Evolutionary conservation across 1,284 basidiomycete genomes (phyloP).

Genomic region (Cryptococcus sp.): DNA sequence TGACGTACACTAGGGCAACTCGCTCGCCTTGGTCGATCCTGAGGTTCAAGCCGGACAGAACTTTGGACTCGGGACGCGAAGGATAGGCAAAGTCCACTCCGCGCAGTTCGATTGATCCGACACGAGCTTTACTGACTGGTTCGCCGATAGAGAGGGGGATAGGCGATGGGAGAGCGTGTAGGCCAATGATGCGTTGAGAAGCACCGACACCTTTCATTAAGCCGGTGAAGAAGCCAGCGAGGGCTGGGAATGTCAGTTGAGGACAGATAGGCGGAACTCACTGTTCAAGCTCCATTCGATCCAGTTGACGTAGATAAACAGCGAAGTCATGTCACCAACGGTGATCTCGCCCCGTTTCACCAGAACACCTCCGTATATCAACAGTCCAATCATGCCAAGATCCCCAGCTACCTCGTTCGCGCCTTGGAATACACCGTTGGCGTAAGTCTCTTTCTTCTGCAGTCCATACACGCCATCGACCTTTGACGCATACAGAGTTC

Average conservation of each 20-base stretch:
- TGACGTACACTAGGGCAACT: slow-evolving; percentile 52
- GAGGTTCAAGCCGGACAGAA: slow-evolving; percentile 67
- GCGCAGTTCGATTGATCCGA: slow-evolving; percentile 75
- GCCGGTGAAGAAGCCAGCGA: slow-evolving; percentile 52
- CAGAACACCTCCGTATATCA: slow-evolving; percentile 50
- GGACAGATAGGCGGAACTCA: slow-evolving; percentile 23
- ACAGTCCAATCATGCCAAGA: slow-evolving; percentile 50
- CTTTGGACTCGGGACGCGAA: slow-evolving; percentile 77
- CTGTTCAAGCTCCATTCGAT: slow-evolving; percentile 53
- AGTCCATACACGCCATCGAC: slow-evolving; percentile 47
- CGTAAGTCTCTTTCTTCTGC: slow-evolving; percentile 50
- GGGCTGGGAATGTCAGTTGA: slow-evolving; percentile 29
- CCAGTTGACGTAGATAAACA: slow-evolving; percentile 54
- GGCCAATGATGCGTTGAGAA: slow-evolving; percentile 48
- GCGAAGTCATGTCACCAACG: slow-evolving; percentile 51
- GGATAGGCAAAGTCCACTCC: slow-evolving; percentile 88
- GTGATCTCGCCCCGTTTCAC: slow-evolving; percentile 47
- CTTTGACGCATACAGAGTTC: slow-evolving; percentile 39
- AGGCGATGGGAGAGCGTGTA: slow-evolving; percentile 45
- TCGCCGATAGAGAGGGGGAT: slow-evolving; percentile 46
- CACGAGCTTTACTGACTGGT: slow-evolving; percentile 27
- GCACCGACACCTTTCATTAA: slow-evolving; percentile 53
- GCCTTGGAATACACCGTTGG: slow-evolving; percentile 51
- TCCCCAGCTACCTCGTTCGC: slow-evolving; percentile 51
- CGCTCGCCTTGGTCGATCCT: slow-evolving; percentile 56